These are phyloP conservation scores for Coccomyxa sp. DNA, from an alignment of 139 green algal species.

Conservation along the genomic window DNA sequence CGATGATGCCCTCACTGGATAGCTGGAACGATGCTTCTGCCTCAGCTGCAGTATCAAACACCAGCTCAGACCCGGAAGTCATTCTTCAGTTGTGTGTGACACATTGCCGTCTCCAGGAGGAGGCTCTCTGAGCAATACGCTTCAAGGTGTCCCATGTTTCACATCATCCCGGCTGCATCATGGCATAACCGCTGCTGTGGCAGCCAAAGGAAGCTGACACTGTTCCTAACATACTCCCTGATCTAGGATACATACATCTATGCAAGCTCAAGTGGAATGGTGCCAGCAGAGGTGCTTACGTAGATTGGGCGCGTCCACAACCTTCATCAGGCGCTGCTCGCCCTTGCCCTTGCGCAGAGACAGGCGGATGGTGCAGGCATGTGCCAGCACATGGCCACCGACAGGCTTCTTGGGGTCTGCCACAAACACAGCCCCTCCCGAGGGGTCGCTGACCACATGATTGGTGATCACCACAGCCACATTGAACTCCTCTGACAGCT, in stretches of 20 bases:
- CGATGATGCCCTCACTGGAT: conserved; percentile 30
- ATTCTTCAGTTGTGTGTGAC: background rate
- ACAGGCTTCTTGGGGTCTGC: conserved; percentile 80
- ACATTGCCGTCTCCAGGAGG: background rate
- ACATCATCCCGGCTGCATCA: too few species aligned
- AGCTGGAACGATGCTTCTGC: conserved; percentile 67
- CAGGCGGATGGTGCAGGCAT: conserved; percentile 69
- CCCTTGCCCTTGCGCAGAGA: conserved; percentile 81
- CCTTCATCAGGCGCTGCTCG: conserved; percentile 84
- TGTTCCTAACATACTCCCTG: background rate
- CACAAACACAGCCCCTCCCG: conserved; percentile 75
- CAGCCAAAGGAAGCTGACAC: background rate
- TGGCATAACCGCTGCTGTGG: background rate
- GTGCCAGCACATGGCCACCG: conserved; percentile 69
- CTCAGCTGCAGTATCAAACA: conserved; percentile 44
- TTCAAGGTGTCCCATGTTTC: too few species aligned
- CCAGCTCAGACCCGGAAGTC: background rate
- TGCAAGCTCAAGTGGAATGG: background rate
- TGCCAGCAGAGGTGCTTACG: conserved; percentile 9
- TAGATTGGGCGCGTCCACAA: conserved; percentile 46
- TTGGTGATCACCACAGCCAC: conserved; percentile 89
- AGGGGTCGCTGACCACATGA: conserved; percentile 75
- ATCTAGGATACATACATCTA: background rate
- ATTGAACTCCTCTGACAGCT: conserved; percentile 89
- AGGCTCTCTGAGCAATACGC: too few species aligned